Conservation (phyloP, 257 asterid species). For the Lavandula angustifolia region DNA sequence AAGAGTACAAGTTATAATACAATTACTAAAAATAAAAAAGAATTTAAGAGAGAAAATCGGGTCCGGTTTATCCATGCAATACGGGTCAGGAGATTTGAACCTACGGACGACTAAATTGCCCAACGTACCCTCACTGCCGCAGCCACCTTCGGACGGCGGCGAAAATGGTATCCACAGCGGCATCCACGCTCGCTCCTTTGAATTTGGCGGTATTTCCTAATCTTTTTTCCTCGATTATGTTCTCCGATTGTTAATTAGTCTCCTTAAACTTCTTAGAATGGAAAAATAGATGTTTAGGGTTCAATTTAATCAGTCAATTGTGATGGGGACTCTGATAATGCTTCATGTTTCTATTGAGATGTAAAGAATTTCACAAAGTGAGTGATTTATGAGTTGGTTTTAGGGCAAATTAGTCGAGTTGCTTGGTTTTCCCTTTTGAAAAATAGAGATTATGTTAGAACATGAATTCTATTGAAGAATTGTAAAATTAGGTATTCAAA, state of each 20-base stretch:
- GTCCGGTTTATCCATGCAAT: background rate
- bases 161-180: constrained; percentile 30
- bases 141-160: constrained; percentile 21
- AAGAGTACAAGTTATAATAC: too few species aligned
- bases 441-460: background rate
- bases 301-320: constrained; percentile 8
- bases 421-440: background rate
- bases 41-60: too few species aligned
- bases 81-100: background rate
- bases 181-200: background rate
- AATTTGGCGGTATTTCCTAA: constrained; percentile 19
- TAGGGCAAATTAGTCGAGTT: background rate
- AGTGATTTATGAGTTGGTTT: background rate
- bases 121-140: constrained; percentile 18
- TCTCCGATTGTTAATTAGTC: background rate
- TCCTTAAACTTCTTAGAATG: background rate
- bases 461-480: background rate
- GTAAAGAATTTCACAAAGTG: background rate
- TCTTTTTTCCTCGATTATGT: background rate
- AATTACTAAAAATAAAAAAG: too few species aligned
- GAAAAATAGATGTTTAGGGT: background rate
- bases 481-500: background rate
- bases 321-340: background rate
- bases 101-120: background rate
- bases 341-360: background rate